Evolutionary conservation across 169 alveolate species (phyloP).

Genomic region (Cryptosporidium meleagridis): DNA sequence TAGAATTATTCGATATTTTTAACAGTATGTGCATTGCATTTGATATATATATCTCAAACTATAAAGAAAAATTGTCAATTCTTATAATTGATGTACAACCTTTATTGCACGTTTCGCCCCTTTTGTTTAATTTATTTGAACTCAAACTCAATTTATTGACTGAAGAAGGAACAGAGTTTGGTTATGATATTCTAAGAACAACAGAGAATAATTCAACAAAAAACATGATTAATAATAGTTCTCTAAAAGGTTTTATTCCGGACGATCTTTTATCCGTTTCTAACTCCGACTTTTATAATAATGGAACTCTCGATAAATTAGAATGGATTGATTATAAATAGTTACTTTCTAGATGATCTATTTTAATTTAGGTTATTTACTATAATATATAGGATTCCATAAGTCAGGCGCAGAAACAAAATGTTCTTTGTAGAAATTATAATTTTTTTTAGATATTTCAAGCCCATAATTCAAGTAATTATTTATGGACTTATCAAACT

Average conservation of each 20-base stretch:
- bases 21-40: conserved; percentile 22
- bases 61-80: neutral
- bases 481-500: conserved; percentile 16
- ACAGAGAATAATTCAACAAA: neutral
- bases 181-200: conserved; percentile 11
- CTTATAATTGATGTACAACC: conserved; percentile 36
- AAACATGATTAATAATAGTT: neutral
- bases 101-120: neutral
- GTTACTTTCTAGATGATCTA: neutral
- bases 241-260: conserved; percentile 42
- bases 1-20: conserved; percentile 25
- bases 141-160: conserved; percentile 10
- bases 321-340: conserved; percentile 16
- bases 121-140: conserved; percentile 18
- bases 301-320: neutral
- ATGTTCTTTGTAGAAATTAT: conserved; percentile 24
- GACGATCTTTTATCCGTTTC: conserved; percentile 32
- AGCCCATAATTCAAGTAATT: conserved; percentile 13
- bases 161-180: neutral
- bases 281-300: neutral
- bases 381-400: conserved; percentile 27
- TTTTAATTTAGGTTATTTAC: neutral
- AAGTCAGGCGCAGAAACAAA: conserved; percentile 54
- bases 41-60: conserved; percentile 26
- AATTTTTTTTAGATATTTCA: neutral